Percentiles rank a stretch among this genome's conserved stretches.
These are phyloP conservation scores for Mycena citricolor DNA, from an alignment of 1,284 basidiomycete species.

Conservation along the genomic window DNA sequence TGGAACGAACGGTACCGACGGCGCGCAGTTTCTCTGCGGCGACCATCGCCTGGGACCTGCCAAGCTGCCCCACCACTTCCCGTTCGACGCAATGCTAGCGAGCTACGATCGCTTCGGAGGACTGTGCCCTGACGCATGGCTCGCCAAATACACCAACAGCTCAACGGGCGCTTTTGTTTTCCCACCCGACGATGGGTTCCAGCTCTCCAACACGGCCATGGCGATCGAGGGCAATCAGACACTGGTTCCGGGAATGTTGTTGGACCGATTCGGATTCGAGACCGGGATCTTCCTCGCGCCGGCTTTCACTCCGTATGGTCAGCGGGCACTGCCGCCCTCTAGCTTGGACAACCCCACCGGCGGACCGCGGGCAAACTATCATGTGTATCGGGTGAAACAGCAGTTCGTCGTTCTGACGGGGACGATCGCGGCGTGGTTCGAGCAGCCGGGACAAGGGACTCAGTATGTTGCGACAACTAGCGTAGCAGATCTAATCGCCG, in stretches of 20 bases:
- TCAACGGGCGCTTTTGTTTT: neutral
- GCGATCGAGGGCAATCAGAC: conserved; percentile 9
- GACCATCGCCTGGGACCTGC: conserved; percentile 5
- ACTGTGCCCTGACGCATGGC: conserved; percentile 8
- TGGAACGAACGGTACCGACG: neutral
- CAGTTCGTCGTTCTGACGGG: conserved; percentile 1
- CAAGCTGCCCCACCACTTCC: neutral
- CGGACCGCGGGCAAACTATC: neutral
- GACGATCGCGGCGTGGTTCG: conserved; percentile 19
- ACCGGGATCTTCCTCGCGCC: conserved; percentile 1
- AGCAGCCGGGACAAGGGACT: conserved; percentile 26
- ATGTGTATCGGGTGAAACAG: conserved; percentile 3
- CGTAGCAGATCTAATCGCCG: neutral
- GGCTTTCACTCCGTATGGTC: conserved; percentile 3
- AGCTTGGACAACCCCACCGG: conserved; percentile 4
- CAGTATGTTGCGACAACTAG: conserved; percentile 7
- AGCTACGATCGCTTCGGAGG: conserved; percentile 6
- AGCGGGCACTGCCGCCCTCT: conserved; percentile 9
- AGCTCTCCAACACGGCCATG: neutral
- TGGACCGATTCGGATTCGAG: conserved; percentile 6
- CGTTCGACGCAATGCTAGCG: neutral
- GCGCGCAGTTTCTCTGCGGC: conserved; percentile 1
- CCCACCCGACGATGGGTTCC: neutral
- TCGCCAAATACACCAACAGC: conserved; percentile 1
- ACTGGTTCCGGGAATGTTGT: conserved; percentile 1